Percentiles rank a stretch among this genome's conserved stretches.
Evolutionary conservation across 2,329 filamentous ascomycete species (phyloP).

Genomic region (Colletotrichum incanum): DNA sequence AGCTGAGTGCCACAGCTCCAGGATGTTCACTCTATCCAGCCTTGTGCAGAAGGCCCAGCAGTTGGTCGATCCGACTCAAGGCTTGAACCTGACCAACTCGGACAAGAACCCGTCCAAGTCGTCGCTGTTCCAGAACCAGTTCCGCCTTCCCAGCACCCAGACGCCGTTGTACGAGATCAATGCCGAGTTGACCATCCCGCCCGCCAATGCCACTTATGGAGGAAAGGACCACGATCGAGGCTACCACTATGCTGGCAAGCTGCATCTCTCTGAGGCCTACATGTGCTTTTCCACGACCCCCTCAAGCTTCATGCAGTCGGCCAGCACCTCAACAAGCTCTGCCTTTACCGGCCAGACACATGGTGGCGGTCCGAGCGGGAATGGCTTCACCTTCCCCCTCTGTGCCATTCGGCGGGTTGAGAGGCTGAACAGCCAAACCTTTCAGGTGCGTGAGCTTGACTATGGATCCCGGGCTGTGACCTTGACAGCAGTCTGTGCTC

Average conservation of each 20-base stretch:
- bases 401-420: constrained; percentile 94
- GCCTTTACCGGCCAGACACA: constrained; percentile 94
- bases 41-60: constrained; percentile 97
- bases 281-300: constrained; percentile 97
- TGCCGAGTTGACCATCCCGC: constrained; percentile 91
- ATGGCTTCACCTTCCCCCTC: constrained; percentile 95
- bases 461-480: constrained; percentile 9
- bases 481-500: constrained; percentile 28
- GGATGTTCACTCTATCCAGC: constrained; percentile 77
- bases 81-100: constrained; percentile 79
- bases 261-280: constrained; percentile 94
- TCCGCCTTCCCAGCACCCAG: constrained; percentile 93
- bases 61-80: constrained; percentile 90
- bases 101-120: constrained; percentile 92
- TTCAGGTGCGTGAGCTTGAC: constrained; percentile 67
- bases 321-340: constrained; percentile 84
- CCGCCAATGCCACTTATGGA: constrained; percentile 77
- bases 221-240: constrained; percentile 81
- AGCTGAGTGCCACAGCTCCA: constrained; percentile 50
- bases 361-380: constrained; percentile 91
- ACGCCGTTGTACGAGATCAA: constrained; percentile 96
- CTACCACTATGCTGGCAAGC: constrained; percentile 91
- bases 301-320: constrained; percentile 86
- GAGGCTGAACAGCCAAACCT: constrained; percentile 91
- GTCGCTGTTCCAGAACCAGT: constrained; percentile 94